Evolutionary conservation across 2,329 filamentous ascomycete genomes (phyloP).

Genomic region (Pseudogymnoascus sp.): DNA sequence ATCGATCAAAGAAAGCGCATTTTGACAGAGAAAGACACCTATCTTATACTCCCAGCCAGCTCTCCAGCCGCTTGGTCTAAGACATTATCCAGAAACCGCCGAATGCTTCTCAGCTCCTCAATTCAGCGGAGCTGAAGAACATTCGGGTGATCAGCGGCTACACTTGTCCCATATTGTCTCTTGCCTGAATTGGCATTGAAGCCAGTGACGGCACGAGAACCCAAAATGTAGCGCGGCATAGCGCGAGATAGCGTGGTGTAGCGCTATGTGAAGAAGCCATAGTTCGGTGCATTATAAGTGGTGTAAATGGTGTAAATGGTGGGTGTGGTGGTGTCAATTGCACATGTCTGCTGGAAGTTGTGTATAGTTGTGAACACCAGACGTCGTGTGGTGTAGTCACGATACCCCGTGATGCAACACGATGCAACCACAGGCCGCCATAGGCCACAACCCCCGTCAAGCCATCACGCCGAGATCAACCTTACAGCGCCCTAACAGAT

Average conservation of each 20-base stretch:
- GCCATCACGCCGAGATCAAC: not conserved
- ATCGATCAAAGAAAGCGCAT: not conserved
- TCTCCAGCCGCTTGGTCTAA: not conserved
- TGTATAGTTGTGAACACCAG: not conserved
- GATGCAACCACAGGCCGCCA: constrained; percentile 3
- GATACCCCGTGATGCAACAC: not conserved
- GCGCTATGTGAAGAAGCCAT: not conserved
- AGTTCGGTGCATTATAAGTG: not conserved
- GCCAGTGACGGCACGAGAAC: not conserved
- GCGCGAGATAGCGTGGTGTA: not conserved
- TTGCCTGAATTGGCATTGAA: not conserved
- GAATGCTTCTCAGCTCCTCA: not conserved
- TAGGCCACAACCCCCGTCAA: not conserved
- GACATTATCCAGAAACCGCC: not conserved
- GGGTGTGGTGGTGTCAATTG: not conserved
- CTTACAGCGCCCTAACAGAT: not conserved
- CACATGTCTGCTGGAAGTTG: not conserved
- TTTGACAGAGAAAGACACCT: not conserved
- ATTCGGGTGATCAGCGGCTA: not conserved
- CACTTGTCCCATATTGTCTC: not conserved
- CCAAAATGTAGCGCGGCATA: not conserved
- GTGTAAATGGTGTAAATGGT: not conserved
- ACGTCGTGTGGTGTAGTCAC: constrained; percentile 4
- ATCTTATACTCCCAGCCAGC: constrained; percentile 1
- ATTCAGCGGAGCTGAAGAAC: not conserved